Evolutionary conservation across 176 grass and related monocot species (phyloP).

Genomic region (Carex scoparia): DNA sequence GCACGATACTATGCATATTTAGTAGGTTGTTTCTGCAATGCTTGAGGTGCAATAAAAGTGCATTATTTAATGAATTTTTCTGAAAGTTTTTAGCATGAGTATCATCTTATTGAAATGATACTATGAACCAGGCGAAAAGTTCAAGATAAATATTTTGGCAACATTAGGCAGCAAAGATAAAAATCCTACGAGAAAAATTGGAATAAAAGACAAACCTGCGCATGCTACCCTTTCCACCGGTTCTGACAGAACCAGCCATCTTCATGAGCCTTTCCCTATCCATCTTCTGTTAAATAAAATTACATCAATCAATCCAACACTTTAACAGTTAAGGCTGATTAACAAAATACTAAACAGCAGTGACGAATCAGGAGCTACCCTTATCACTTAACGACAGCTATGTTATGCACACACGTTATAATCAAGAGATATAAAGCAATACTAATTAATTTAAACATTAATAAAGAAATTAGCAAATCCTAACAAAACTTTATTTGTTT

Average conservation of each 20-base stretch:
- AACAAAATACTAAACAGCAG: not conserved
- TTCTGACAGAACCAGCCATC: conserved; percentile 81
- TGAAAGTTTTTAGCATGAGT: not conserved
- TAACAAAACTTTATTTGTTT: not conserved
- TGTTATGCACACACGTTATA: not conserved
- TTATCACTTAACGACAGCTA: not conserved
- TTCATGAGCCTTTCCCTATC: conserved; percentile 89
- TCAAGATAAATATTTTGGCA: not conserved
- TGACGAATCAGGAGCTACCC: not conserved
- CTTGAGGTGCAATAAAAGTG: not conserved
- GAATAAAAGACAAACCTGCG: conserved; percentile 46
- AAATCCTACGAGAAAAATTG: not conserved
- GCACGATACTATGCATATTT: not conserved
- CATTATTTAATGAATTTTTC: not conserved
- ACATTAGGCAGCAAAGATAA: not conserved
- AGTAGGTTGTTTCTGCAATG: not conserved
- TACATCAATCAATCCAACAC: not conserved
- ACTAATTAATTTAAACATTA: not conserved
- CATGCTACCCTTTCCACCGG: conserved; percentile 76
- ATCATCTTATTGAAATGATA: not conserved
- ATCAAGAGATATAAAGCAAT: not conserved
- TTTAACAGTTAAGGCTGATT: not conserved
- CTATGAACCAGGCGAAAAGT: not conserved
- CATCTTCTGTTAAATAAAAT: conserved; percentile 35
- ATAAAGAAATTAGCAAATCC: not conserved